Evolutionary conservation across 2,329 filamentous ascomycete genomes (phyloP).

Genomic region (Colletotrichum shisoi): DNA sequence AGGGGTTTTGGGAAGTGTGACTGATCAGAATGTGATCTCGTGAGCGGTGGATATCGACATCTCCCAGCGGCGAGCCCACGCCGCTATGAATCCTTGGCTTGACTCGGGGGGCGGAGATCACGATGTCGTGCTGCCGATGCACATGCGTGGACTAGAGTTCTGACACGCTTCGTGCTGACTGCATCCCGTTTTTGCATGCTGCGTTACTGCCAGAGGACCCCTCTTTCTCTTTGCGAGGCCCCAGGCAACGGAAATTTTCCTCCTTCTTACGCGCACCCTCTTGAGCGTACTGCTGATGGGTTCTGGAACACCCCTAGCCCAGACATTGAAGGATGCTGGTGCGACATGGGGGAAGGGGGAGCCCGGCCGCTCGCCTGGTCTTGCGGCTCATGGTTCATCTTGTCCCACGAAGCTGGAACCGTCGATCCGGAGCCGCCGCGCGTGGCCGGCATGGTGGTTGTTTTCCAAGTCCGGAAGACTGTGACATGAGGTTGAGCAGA

Average conservation of each 20-base stretch:
- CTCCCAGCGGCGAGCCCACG: background rate
- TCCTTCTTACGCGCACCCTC: background rate
- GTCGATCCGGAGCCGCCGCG: slow-evolving; percentile 37
- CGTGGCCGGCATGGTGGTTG: slow-evolving; percentile 14
- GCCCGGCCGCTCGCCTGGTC: background rate
- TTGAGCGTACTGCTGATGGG: background rate
- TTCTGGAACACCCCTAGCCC: slow-evolving; percentile 10
- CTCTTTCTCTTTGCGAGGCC: background rate
- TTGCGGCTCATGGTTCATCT: slow-evolving; percentile 23
- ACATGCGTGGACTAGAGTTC: slow-evolving; percentile 23
- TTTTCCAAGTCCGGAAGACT: slow-evolving; percentile 20
- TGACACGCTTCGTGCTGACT: slow-evolving; percentile 17
- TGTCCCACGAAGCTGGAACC: slow-evolving; percentile 33
- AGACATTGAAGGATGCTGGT: slow-evolving; percentile 14
- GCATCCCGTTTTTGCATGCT: slow-evolving; percentile 7
- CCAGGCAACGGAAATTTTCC: slow-evolving; percentile 18
- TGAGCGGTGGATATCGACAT: slow-evolving; percentile 22
- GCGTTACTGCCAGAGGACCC: background rate
- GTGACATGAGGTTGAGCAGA: slow-evolving; percentile 5
- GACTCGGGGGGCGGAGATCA: slow-evolving; percentile 36
- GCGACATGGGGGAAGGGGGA: slow-evolving; percentile 2
- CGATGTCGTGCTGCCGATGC: slow-evolving; percentile 37
- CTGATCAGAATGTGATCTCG: slow-evolving; percentile 20
- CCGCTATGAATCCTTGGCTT: slow-evolving; percentile 14
- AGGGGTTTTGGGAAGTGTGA: background rate